Base-by-base conservation (phyloP, 805 yeast species). In the Metahyphopichia silvanorum region DNA sequence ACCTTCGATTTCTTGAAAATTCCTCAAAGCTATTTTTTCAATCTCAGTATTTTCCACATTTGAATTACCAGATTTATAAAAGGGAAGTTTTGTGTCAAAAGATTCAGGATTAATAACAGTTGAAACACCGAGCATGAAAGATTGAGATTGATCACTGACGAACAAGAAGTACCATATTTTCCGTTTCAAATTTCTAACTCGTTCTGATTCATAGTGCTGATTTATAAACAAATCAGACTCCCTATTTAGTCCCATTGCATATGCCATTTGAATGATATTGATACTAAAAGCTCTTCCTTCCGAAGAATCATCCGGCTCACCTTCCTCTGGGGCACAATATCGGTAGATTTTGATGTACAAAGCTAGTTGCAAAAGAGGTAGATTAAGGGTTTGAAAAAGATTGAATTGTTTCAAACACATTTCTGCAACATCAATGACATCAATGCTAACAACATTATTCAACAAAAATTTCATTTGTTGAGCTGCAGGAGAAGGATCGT, bases 291-390 rank as follows among this genome's bases (percentile, higher is more conserved):
- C 60, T 11, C 58, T 50, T 5, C 38, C 25, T 15, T 35, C 37
- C 10, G 62, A 51, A 34, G 61, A 66, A 42, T 63, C 66, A 18
- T 62, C 57, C 4, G 69, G 61, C 39, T 67, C 74, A 12, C 51
- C 52, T 41, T 73, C 77, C 38, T 77, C 80, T 1, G 84, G 82
- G 8, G 82, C 71, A 37, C 67, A 60, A 38, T 63, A 67, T 39
- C 64, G 70, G 55, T 79, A 80, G 28, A 69, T 53, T 37, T 77
- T 74, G 51, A 77, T 63, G 47, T 60, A 77, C n/a, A 77, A 54
- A 1, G 78, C 79, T 47, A 77, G 77, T 46, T 80, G 86, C 21
- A 81, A 71, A 13, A 77, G 60, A 13, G 66, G 60, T 31, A 76
- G 43, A 21, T 71, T 70, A 14, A 26, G 12, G 9, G n/a, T n/a